phyloP scores from a whole-genome alignment of 495 filamentous ascomycete genomes.

The Neurospora africana region DNA sequence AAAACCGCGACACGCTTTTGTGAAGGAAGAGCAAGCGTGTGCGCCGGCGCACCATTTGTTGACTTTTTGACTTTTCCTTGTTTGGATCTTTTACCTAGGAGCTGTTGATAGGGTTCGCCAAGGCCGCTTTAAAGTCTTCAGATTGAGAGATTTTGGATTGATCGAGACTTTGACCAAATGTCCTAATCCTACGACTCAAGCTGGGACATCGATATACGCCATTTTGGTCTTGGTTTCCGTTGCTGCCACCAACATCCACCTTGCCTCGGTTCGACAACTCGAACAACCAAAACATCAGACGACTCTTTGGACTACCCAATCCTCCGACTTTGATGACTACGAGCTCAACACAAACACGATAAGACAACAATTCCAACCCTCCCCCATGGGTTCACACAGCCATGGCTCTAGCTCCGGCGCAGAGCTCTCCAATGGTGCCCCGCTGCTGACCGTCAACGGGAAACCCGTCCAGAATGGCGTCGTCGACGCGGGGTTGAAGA shows the following conservation, averaged over 20 bases:
- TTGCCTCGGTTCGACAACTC: background rate
- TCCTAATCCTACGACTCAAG: background rate
- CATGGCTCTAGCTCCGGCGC: conserved; percentile 22
- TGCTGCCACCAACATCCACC: background rate
- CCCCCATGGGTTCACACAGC: conserved; percentile 13
- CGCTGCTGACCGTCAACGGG: conserved; percentile 6
- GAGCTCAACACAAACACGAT: background rate
- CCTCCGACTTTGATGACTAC: background rate
- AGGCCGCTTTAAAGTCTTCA: background rate
- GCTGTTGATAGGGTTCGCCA: background rate
- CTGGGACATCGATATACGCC: background rate
- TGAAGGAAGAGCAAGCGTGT: background rate
- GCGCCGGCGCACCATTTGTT: background rate
- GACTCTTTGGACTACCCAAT: background rate
- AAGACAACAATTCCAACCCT: background rate
- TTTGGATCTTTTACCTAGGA: background rate
- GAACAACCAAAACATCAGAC: background rate
- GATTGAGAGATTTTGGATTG: background rate
- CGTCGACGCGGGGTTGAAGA: conserved; percentile 64
- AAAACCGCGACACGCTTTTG: background rate
- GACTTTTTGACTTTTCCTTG: background rate
- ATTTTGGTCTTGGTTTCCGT: background rate
- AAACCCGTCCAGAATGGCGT: conserved; percentile 20
- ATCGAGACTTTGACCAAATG: background rate
- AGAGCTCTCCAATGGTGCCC: conserved; percentile 13